These are phyloP conservation scores for Scheffersomyces coipomensis DNA, from an alignment of 805 yeast genomes.

Conservation along the genomic window DNA sequence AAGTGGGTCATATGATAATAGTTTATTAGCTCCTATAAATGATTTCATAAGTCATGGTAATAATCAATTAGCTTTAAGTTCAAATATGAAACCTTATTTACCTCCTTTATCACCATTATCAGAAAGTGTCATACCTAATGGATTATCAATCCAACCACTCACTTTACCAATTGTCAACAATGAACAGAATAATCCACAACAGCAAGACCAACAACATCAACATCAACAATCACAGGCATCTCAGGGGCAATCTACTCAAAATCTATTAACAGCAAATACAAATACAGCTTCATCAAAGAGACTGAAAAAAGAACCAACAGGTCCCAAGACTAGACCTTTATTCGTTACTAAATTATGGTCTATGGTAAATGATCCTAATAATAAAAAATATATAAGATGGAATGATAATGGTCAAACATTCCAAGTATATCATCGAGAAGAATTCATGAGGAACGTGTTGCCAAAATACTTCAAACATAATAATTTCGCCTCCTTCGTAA, in stretches of 20 bases:
- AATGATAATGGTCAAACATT: constrained; percentile 80
- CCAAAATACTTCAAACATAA: constrained; percentile 94
- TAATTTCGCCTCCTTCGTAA: constrained; percentile 91
- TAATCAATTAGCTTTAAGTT: constrained; percentile 2
- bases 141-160: constrained; percentile 15
- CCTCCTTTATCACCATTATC: constrained; percentile 30
- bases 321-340: constrained; percentile 71
- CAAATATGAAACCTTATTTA: constrained; percentile 3
- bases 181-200: too few relatives aligned
- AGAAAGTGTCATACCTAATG: constrained; percentile 26
- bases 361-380: constrained; percentile 83
- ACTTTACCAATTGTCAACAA: constrained; percentile 6
- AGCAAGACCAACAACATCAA: constrained; percentile 1
- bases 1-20: too few relatives aligned
- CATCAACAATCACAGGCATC: neutral
- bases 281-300: neutral
- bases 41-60: constrained; percentile 1
- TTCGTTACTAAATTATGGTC: constrained; percentile 93
- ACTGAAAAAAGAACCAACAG: constrained; percentile 29
- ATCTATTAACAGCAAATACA: neutral
- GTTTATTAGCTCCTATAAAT: neutral
- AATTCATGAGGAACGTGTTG: constrained; percentile 75
- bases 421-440: constrained; percentile 79
- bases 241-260: neutral
- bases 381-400: constrained; percentile 78